Conservation (phyloP, 2,329 filamentous ascomycete species). For the Aspergillus brunneoviolaceus region DNA sequence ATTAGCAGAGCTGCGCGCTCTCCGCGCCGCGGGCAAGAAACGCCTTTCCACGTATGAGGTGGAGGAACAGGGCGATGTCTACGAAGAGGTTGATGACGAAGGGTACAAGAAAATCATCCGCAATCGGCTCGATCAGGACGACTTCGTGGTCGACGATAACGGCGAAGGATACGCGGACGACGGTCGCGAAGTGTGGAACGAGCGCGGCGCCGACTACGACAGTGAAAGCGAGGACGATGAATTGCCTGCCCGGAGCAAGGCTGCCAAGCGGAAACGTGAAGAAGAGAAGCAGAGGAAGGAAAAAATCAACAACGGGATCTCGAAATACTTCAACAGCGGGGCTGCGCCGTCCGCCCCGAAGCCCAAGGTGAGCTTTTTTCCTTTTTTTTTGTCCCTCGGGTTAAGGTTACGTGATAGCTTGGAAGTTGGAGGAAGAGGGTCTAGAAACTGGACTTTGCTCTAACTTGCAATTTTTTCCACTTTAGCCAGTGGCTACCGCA, state of each 20-base stretch:
- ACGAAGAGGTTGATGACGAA: constrained; percentile 95
- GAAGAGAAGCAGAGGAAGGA: constrained; percentile 83
- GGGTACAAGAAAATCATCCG: constrained; percentile 96
- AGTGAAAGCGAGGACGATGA: constrained; percentile 78
- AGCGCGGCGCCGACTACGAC: constrained; percentile 56
- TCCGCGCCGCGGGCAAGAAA: constrained; percentile 88
- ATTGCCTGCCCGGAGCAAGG: constrained; percentile 61
- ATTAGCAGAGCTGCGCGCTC: constrained; percentile 73
- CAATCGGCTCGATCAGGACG: constrained; percentile 83
- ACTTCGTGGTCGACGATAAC: constrained; percentile 98
- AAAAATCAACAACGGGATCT: constrained; percentile 86
- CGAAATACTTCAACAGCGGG: constrained; percentile 88
- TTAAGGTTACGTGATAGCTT: too few species aligned
- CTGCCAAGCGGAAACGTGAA: constrained; percentile 79
- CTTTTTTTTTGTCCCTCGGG: not conserved
- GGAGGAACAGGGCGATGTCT: constrained; percentile 78
- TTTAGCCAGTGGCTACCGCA: constrained; percentile 71
- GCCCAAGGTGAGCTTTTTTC: constrained; percentile 63
- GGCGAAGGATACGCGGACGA: constrained; percentile 96
- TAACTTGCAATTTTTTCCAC: too few species aligned
- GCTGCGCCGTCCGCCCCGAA: constrained; percentile 64
- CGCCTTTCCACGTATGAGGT: constrained; percentile 84
- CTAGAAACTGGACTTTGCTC: not conserved
- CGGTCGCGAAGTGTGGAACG: constrained; percentile 88
- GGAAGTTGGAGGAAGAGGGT: not conserved